Evolutionary conservation across 2,329 filamentous ascomycete species (phyloP), one percentile per base, ranked within the genome.

Genomic region (Epichloe gansuensis): DNA sequence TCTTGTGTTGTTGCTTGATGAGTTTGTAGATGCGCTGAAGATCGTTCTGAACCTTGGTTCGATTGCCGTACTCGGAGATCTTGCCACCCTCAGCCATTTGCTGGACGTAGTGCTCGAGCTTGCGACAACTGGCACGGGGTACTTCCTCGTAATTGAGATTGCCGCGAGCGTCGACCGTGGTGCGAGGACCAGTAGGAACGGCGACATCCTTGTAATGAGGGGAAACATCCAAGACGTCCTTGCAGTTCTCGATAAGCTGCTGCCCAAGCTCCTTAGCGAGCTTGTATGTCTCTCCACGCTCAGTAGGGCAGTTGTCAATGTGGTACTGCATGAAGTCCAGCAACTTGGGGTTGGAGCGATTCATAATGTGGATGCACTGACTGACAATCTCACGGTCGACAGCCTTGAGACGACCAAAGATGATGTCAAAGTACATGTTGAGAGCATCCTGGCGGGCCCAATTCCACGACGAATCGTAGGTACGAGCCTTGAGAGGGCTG

Each of bases 321-420:
- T 98, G 93, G 63, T 98, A 97, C 67, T 98, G 93, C 93, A 98
- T 98, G 71, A 96, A 98, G 61, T 98, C 91, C 53, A 98, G 80
- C 1, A 98, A 81, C 38, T 88, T 85, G 2, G 93, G 93, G 67
- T 97, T 98, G 36, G 93, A 95, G 56, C 93, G 87, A 75, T 96
- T 98, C 93, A 98, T 98, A 71, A 98, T 93, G 59, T 89, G 87
- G 64, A 98, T 97, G 72, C 93, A 98, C 68, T 90, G 90, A 71
- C 90, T 96, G 66, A 98, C 93, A 62, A 97, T 98, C 69, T 98
- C 93, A 57, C 93, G 87, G 64, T 98, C 93, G 41, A 98, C 87
- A 48, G 84, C 88, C 74, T 93, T 82, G 51, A 98, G 81, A 55
- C 93, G 83, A 53, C 93, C 93, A 62, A 98, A 98, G 64, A 98